These are phyloP conservation scores for Allomyces macrogynus DNA, from an alignment of 192 early-diverging fungal species.

Conservation along the genomic window DNA sequence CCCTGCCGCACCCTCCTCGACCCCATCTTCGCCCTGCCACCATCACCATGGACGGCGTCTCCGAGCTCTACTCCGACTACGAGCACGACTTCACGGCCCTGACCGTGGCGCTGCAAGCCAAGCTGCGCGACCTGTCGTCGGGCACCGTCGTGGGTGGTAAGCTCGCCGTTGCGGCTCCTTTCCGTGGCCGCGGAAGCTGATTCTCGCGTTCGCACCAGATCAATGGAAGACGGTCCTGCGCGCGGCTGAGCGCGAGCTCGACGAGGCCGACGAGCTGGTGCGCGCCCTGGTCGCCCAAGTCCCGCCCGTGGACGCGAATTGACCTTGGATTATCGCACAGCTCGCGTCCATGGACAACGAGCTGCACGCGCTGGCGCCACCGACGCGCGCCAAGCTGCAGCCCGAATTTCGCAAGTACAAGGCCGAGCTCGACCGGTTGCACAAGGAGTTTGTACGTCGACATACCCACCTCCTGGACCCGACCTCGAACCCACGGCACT, in stretches of 20 bases:
- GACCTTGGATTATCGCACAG: constrained; percentile 21
- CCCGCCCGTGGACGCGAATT: too few species aligned
- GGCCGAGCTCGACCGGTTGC: constrained; percentile 55
- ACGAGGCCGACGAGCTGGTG: constrained; percentile 82
- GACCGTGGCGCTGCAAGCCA: background rate
- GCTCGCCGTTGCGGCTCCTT: too few species aligned
- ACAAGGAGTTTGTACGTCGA: constrained; percentile 53
- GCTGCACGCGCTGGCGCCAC: constrained; percentile 44
- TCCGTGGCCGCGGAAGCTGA: background rate
- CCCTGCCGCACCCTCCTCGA: too few species aligned
- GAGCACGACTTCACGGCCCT: background rate
- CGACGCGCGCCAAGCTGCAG: constrained; percentile 40
- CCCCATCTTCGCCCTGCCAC: background rate
- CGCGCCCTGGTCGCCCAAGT: too few species aligned
- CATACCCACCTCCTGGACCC: too few species aligned
- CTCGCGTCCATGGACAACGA: constrained; percentile 88
- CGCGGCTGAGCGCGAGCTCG: constrained; percentile 60
- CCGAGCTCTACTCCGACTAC: background rate
- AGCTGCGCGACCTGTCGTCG: background rate
- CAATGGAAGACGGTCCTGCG: constrained; percentile 51
- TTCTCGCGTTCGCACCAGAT: constrained; percentile 16
- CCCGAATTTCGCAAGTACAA: constrained; percentile 51
- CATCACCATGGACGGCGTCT: background rate
- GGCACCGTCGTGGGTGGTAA: too few species aligned
- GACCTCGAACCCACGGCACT: constrained; percentile 1